Conservation (phyloP, 192 early-diverging fungal species). For the Coemansia sp. region DNA sequence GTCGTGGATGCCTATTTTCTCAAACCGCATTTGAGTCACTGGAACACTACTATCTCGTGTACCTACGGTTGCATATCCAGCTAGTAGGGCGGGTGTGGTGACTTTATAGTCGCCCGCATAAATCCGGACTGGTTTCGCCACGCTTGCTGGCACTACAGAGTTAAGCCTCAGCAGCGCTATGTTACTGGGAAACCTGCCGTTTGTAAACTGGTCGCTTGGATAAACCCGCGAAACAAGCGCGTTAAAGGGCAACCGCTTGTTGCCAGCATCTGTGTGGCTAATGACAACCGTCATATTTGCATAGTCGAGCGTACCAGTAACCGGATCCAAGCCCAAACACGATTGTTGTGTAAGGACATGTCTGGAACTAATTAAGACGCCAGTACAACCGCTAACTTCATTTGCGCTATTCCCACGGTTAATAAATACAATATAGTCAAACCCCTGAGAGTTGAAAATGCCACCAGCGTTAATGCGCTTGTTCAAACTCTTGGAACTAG, state of each 20-base stretch:
- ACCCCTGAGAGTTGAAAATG: not conserved
- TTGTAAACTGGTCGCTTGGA: not conserved
- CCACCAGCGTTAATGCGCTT: conserved; percentile 1
- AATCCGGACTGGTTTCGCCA: conserved; percentile 6
- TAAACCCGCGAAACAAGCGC: conserved; percentile 4
- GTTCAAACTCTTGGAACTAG: not conserved
- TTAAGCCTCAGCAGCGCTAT: not conserved
- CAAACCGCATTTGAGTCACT: not conserved
- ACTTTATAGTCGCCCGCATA: conserved; percentile 7
- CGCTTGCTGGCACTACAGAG: conserved; percentile 1
- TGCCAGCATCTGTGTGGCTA: not conserved
- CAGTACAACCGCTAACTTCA: not conserved
- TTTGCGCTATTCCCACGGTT: not conserved
- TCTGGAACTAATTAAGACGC: conserved; percentile 3
- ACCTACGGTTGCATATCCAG: conserved; percentile 4
- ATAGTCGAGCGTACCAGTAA: not conserved
- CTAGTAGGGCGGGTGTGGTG: not conserved
- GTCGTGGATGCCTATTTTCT: not conserved
- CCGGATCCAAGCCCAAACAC: not conserved
- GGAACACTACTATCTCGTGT: not conserved
- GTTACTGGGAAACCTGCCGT: not conserved
- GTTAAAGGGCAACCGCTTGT: not conserved
- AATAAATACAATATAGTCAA: conserved; percentile 9
- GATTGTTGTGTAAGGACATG: not conserved
- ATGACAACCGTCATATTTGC: conserved; percentile 2